Conservation (phyloP, 768 basidiomycete genomes). For the Omphalotus guepiniiformis region DNA sequence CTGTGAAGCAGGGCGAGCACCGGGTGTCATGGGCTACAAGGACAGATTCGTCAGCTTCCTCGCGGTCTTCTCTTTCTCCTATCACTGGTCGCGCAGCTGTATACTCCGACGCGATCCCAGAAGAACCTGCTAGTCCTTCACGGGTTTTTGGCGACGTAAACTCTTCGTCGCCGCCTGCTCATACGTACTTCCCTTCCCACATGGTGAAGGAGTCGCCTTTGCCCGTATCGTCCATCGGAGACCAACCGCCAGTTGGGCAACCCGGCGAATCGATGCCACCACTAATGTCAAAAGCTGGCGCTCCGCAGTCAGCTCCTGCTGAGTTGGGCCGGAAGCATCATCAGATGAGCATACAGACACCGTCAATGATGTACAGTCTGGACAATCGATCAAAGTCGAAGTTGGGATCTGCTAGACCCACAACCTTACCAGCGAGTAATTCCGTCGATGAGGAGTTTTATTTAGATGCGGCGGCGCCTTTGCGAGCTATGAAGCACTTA, state of each 20-base stretch:
- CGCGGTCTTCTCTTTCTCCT: slow-evolving; percentile 26
- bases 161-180: background rate
- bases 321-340: slow-evolving; percentile 37
- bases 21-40: slow-evolving; percentile 57
- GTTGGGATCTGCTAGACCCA: background rate
- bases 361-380: slow-evolving; percentile 26
- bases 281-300: slow-evolving; percentile 11
- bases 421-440: background rate
- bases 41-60: slow-evolving; percentile 28
- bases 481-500: slow-evolving; percentile 13
- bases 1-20: slow-evolving; percentile 48
- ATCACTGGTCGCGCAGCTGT: slow-evolving; percentile 10
- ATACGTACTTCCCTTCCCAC: slow-evolving; percentile 30
- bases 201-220: slow-evolving; percentile 43
- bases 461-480: slow-evolving; percentile 28
- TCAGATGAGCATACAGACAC: slow-evolving; percentile 24
- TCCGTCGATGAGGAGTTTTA: slow-evolving; percentile 18
- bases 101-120: slow-evolving; percentile 10
- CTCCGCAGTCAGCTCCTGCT: slow-evolving; percentile 53
- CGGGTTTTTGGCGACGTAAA: background rate
- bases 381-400: slow-evolving; percentile 17
- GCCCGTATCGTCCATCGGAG: slow-evolving; percentile 17
- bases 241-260: too few relatives aligned
- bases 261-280: slow-evolving; percentile 1
- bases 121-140: slow-evolving; percentile 13